Base-by-base conservation (phyloP, 257 asterid genomes). In the Petunia axillaris region DNA sequence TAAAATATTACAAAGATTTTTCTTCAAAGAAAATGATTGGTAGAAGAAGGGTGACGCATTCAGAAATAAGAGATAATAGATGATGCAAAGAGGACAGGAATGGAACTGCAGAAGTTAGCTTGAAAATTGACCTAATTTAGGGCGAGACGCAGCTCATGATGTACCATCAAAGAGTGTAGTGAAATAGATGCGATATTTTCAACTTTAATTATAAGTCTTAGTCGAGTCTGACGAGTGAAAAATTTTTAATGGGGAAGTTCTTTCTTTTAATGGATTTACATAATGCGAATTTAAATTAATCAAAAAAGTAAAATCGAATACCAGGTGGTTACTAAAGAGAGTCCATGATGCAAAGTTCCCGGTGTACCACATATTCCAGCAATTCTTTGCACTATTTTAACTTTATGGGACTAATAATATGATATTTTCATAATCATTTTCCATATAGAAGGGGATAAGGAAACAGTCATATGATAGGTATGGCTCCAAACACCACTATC, bases 311-410 rank as follows among this genome's bases (percentile, higher is more conserved):
- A 25, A 25, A 25, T 25, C 25, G 25, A 25, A 25, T 25, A 25
- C 25, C 25, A 25, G 25, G 25, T 25, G 25, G 25, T 25, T 25
- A 25, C 25, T 25, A 25, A 25, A 25, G 25, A 71, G 4, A 62
- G 5, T 62, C 16, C 16, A 63, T 39, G 70, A 59, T 58, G 70
- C 71, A 77, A 77, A 59, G 71, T 77, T 57, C 80, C 58, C 1
- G 46, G 52, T 81, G 77, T 59, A 8, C 85, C 85, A 82, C 82
- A 66, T 77, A 54, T 82, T 68, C 64, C 81, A 76, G 63, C 70
- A 81, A 76, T 41, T 64, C 57, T 25, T 76, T 59, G 39, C 78
- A 54, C 79, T 77, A 77, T 54, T 14, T 65, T 6, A 16, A 36
- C 6, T 41, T 57, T 54, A 62, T 81, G 83, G 79, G 55, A 81